Conservation (phyloP, 805 yeast species). For the Monosporozyma aquatica region DNA sequence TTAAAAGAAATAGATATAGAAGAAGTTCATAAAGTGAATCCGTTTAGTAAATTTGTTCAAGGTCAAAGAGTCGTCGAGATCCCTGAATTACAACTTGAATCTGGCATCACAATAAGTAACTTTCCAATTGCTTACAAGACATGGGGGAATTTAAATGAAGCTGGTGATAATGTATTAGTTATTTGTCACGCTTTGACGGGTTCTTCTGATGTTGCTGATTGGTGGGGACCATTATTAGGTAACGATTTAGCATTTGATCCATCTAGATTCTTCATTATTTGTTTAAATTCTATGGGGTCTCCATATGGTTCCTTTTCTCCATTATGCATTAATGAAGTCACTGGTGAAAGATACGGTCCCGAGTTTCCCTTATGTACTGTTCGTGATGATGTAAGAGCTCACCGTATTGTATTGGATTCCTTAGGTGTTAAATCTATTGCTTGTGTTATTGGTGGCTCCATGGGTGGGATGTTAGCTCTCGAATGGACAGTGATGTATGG, state of each 20-base stretch:
- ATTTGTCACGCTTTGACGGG: conserved; percentile 96
- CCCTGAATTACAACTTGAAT: conserved; percentile 67
- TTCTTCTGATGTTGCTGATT: conserved; percentile 87
- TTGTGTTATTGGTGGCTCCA: conserved; percentile 88
- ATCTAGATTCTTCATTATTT: conserved; percentile 70
- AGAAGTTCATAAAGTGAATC: conserved; percentile 36
- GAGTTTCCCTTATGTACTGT: conserved; percentile 89
- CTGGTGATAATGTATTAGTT: conserved; percentile 69
- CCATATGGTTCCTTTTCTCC: conserved; percentile 97
- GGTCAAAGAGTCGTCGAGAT: conserved; percentile 73
- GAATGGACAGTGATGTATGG: conserved; percentile 65
- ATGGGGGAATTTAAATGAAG: conserved; percentile 78
- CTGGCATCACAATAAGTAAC: conserved; percentile 59
- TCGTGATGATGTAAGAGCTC: conserved; percentile 84
- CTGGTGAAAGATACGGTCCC: conserved; percentile 79
- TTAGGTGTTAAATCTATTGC: conserved; percentile 76
- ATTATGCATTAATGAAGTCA: conserved; percentile 65
- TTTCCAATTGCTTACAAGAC: conserved; percentile 94
- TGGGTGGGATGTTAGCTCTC: conserved; percentile 96
- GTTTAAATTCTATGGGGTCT: conserved; percentile 88
- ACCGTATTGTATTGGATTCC: conserved; percentile 65
- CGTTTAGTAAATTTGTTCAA: conserved; percentile 58
- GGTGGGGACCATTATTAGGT: conserved; percentile 98
- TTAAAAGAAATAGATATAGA: conserved; percentile 14
- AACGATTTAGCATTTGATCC: conserved; percentile 82